Conservation (phyloP, 2,329 filamentous ascomycete genomes). For the Trichophyton simii region DNA sequence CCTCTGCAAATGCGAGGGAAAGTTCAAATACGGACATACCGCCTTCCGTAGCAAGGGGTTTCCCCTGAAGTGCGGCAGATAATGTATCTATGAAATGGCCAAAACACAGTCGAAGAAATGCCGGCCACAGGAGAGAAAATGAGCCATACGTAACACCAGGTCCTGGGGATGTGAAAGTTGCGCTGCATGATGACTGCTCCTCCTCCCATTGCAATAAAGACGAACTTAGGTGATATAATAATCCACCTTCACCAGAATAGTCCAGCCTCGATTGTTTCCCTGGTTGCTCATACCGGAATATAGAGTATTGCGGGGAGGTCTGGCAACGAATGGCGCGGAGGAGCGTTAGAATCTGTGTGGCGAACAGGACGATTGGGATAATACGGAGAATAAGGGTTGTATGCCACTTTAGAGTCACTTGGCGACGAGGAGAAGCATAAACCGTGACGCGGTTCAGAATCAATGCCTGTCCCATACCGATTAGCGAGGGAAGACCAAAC, state of each 20-base stretch:
- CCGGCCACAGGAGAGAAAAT: slow-evolving; percentile 50
- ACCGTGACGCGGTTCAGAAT: slow-evolving; percentile 85
- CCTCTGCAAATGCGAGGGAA: slow-evolving; percentile 88
- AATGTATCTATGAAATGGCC: slow-evolving; percentile 85
- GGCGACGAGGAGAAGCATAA: slow-evolving; percentile 76
- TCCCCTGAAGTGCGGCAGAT: slow-evolving; percentile 75
- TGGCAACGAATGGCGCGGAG: slow-evolving; percentile 86
- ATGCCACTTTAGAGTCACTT: slow-evolving; percentile 63
- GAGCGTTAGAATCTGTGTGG: slow-evolving; percentile 54
- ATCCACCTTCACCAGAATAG: slow-evolving; percentile 55
- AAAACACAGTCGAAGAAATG: slow-evolving; percentile 43
- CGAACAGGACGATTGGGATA: slow-evolving; percentile 57
- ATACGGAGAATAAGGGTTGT: slow-evolving; percentile 58
- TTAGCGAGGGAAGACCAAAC: background rate
- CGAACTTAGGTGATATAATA: slow-evolving; percentile 61
- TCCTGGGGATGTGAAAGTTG: slow-evolving; percentile 57
- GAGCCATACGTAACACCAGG: slow-evolving; percentile 58
- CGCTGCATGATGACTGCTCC: slow-evolving; percentile 61
- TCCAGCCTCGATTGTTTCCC: slow-evolving; percentile 54
- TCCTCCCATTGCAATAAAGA: slow-evolving; percentile 58
- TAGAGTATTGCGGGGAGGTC: slow-evolving; percentile 60
- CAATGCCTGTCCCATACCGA: slow-evolving; percentile 46
- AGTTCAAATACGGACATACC: slow-evolving; percentile 96
- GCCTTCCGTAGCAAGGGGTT: slow-evolving; percentile 67
- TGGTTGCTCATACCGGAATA: slow-evolving; percentile 56